These are phyloP conservation scores for Diplodia corticola DNA, from an alignment of 2,329 filamentous ascomycete species.

Conservation along the genomic window DNA sequence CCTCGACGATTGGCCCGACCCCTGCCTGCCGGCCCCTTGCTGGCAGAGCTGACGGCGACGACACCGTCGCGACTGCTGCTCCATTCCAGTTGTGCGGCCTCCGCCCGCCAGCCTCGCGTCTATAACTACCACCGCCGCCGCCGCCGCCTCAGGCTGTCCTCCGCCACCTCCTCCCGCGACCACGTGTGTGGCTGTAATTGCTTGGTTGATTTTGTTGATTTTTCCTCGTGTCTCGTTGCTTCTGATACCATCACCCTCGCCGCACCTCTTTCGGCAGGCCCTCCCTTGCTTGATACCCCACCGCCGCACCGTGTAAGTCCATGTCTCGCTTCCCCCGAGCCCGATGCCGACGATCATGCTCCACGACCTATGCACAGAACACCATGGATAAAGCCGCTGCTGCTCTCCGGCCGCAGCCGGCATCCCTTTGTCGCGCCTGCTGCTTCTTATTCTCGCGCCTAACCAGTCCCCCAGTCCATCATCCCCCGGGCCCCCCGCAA, in stretches of 20 bases:
- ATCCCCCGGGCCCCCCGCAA: not conserved
- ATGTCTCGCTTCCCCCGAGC: not conserved
- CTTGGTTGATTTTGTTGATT: not conserved
- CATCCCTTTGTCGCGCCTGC: not conserved
- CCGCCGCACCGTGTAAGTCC: too few relatives aligned
- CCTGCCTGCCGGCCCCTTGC: conserved; percentile 2
- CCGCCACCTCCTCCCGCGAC: not conserved
- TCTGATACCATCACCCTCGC: not conserved
- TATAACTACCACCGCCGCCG: not conserved
- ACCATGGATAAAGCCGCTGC: not conserved
- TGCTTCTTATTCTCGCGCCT: not conserved
- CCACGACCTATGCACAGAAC: not conserved
- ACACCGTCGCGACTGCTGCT: not conserved
- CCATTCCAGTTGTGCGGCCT: conserved; percentile 1
- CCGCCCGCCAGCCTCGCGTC: not conserved
- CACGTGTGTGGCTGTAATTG: conserved; percentile 19
- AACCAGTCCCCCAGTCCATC: not conserved
- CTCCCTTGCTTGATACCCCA: conserved; percentile 11
- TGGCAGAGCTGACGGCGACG: conserved; percentile 1
- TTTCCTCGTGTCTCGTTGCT: not conserved
- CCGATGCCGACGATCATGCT: not conserved
- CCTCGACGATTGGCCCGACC: not conserved
- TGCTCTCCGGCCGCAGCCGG: not conserved
- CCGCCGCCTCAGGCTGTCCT: not conserved
- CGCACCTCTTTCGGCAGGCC: not conserved